Evolutionary conservation across 2,329 filamentous ascomycete species (phyloP), one percentile per base, ranked within the genome.

Genomic region (Pochonia chlamydosporia): DNA sequence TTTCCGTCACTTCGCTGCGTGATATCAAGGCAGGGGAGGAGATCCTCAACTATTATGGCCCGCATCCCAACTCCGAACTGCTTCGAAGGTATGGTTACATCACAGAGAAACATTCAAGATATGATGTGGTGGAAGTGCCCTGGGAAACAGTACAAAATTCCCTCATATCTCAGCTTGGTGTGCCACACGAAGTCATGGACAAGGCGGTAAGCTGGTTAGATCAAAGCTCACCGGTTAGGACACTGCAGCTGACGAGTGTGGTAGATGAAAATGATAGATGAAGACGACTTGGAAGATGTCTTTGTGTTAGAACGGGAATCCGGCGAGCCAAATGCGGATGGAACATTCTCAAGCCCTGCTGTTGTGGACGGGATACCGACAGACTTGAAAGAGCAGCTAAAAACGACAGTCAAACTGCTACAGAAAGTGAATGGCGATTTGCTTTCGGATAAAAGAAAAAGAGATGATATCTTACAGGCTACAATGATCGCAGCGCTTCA

Each of bases 21-120:
- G 68, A 78, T 1, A 89, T 96, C 57, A 68, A 66, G 21, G 76
- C 78, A 1, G 87, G 87, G 5, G 79, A 89, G 47, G 87, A 95
- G 63, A 80, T 96, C 16, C 80, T 91, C 61, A 95, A 95, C 63
- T 91, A 95, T 67, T 95, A 95, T 55, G 91, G 91, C 0, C 83
- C 89, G 5, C 78, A 95, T 3, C 86, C 89, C 9, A 86, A 87
- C 49, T 85, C 87, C 1, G 90, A 96, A 59, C 72, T 96, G 7
- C 75, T 96, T 10, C 76, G 91, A 30, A 77, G 90, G 13, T 95
- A 96, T 56, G 91, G 91, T 16, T 96, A 95, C 58, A 81, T 90
- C n/a, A 92, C 89, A 0, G 69, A 79, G 24, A 84, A 84, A 54
- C 91, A 96, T 57, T 71, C 81, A 9, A 75, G 83, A 35, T 89